phyloP scores from a whole-genome alignment of 257 asterid species.

The Schizonepeta tenuifolia region DNA sequence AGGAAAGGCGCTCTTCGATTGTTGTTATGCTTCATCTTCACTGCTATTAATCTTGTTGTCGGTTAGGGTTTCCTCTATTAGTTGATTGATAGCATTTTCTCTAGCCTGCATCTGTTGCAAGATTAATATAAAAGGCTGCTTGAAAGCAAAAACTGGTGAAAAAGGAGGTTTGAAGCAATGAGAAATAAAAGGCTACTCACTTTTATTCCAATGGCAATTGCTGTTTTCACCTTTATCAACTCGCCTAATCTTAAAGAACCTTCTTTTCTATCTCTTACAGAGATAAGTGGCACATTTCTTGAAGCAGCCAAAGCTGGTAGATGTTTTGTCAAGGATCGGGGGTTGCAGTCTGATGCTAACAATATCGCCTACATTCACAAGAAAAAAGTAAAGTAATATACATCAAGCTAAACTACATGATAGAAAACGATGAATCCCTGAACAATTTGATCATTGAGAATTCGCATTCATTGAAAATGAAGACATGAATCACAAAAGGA shows the following conservation, averaged over 20 bases:
- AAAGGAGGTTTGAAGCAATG: not conserved
- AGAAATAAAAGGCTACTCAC: constrained; percentile 33
- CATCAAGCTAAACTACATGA: constrained; percentile 16
- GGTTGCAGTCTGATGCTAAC: constrained; percentile 79
- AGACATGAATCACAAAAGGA: no score
- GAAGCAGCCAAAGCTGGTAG: constrained; percentile 72
- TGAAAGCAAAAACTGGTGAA: not conserved
- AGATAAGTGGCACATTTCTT: constrained; percentile 68
- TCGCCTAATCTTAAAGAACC: constrained; percentile 85
- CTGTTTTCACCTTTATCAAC: constrained; percentile 74
- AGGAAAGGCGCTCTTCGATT: not conserved
- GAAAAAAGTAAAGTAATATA: not conserved
- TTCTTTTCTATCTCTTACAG: constrained; percentile 62
- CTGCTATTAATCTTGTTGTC: constrained; percentile 24
- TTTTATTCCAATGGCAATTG: constrained; percentile 86
- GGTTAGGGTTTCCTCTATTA: constrained; percentile 42
- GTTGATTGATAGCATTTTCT: constrained; percentile 58
- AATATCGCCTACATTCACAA: constrained; percentile 59
- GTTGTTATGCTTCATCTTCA: constrained; percentile 30
- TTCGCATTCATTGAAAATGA: no score
- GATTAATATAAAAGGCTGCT: not conserved
- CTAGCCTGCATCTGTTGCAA: constrained; percentile 50
- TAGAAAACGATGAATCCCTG: not conserved
- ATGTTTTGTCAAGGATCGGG: constrained; percentile 79
- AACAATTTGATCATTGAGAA: not conserved